Base-by-base conservation (phyloP, 345 rosid species). In the Hirschfeldia incana region DNA sequence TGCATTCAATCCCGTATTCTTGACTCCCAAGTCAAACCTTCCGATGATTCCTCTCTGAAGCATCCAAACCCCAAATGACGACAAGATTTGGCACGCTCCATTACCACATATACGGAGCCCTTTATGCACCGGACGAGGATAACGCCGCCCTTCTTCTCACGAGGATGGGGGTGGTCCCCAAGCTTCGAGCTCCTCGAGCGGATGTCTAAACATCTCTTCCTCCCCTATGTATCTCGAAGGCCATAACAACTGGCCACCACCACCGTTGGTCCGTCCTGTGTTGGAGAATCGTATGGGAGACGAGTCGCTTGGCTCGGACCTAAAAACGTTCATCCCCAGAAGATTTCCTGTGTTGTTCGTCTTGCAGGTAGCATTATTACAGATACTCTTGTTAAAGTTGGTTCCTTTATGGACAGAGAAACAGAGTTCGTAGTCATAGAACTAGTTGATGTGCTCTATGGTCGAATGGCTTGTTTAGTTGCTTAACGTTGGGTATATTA, bases 261-360 rank as follows among this genome's bases (percentile, higher is more conserved):
- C 68, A 60, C 42, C 42, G 42, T 64, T 86, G 85, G 74, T 92
- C n/a, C 87, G 81, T 74, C 98, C 98, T 8, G 82, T 83, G 65
- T 21, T 94, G 98, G 98, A 90, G 53, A 59, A 94, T 97, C 0
- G 88, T 91, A 28, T 94, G 98, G 98, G 98, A 94, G 85, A 88
- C 88, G 6, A 73, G 98, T 94, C 69, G 91, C 96, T 75, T 94
- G 92, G 85, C 95, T 94, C 42, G 79, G 85, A 12, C 98, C 95
- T 0, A 94, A 91, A 72, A 74, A 26, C 17, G 87, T 91, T 68
- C 87, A 90, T 3, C 93, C 98, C 0, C 94, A 90, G 67, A 94
- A 84, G 77, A 87, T 89, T 94, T 94, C 98, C 6, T 94, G 99
- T 82, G 99, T 94, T 33, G 89, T 94, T 88, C 99, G 92, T 83